These are phyloP conservation scores for Cyberlindnera lachancei DNA, from an alignment of 805 yeast species.

Conservation along the genomic window DNA sequence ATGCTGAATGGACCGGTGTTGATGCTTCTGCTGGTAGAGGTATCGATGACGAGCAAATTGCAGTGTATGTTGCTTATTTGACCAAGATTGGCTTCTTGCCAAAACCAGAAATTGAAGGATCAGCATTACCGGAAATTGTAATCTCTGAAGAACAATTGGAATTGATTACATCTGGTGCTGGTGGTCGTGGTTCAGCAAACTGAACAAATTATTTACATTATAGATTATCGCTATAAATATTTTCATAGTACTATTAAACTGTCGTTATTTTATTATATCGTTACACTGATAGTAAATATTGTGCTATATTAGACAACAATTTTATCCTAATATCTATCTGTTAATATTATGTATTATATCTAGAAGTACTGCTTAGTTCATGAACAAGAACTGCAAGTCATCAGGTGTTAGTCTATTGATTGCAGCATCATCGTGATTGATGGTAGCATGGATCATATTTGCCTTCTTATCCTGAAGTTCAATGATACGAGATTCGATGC, in stretches of 20 bases:
- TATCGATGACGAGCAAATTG: slow-evolving; percentile 58
- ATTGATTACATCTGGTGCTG: slow-evolving; percentile 58
- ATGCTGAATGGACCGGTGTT: slow-evolving; percentile 53
- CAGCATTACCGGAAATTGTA: slow-evolving; percentile 46
- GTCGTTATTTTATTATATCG: no score
- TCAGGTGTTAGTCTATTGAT: slow-evolving; percentile 84
- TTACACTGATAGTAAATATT: no score
- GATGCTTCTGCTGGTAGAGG: slow-evolving; percentile 71
- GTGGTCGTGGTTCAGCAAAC: slow-evolving; percentile 63
- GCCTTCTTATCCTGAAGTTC: slow-evolving; percentile 97
- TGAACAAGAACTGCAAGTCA: slow-evolving; percentile 90
- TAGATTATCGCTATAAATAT: background rate
- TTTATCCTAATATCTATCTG: background rate
- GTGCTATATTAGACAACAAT: no score
- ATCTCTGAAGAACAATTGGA: slow-evolving; percentile 51
- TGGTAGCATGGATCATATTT: slow-evolving; percentile 95
- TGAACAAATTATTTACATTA: slow-evolving; percentile 4
- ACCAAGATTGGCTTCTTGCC: slow-evolving; percentile 75
- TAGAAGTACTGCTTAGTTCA: slow-evolving; percentile 40
- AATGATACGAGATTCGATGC: slow-evolving; percentile 91
- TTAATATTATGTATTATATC: background rate
- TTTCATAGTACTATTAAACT: no score
- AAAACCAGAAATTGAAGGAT: slow-evolving; percentile 41
- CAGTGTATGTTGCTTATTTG: slow-evolving; percentile 74
- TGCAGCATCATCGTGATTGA: slow-evolving; percentile 88